Evolutionary conservation across 2,329 filamentous ascomycete species (phyloP).

Genomic region (Hansfordia pulvinata): DNA sequence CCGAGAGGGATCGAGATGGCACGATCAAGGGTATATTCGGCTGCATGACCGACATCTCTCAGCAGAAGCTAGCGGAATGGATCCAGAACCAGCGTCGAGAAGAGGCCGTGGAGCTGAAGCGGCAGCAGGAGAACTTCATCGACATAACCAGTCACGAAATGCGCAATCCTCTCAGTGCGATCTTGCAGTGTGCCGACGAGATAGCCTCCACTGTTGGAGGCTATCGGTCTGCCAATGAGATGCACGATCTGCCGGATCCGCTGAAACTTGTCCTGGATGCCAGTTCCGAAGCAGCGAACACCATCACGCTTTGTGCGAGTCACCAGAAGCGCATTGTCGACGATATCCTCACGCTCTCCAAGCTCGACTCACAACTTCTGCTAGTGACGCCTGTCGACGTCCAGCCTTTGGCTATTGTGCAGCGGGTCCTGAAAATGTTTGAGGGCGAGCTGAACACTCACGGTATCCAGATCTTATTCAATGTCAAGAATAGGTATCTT

Average conservation of each 20-base stretch:
- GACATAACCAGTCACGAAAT: conserved; percentile 66
- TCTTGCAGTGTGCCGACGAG: conserved; percentile 65
- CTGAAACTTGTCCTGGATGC: conserved; percentile 29
- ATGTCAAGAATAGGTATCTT: conserved; percentile 53
- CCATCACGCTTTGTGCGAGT: conserved; percentile 66
- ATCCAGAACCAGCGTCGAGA: conserved; percentile 66
- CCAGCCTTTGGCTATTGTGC: conserved; percentile 54
- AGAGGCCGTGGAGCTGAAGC: conserved; percentile 70
- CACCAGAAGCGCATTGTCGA: conserved; percentile 65
- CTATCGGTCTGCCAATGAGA: conserved; percentile 20
- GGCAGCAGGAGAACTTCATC: conserved; percentile 58
- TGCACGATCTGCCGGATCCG: conserved; percentile 29
- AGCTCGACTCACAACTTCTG: conserved; percentile 58
- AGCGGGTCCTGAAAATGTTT: conserved; percentile 64
- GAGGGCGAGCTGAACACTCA: conserved; percentile 61
- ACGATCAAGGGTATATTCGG: conserved; percentile 63
- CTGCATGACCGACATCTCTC: conserved; percentile 73
- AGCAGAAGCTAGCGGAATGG: conserved; percentile 74
- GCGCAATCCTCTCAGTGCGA: conserved; percentile 62
- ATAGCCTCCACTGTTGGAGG: conserved; percentile 39
- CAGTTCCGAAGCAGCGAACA: conserved; percentile 64
- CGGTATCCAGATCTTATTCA: conserved; percentile 57
- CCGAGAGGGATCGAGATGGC: conserved; percentile 51
- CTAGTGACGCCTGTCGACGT: conserved; percentile 58
- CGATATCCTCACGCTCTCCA: conserved; percentile 52